Percentiles rank a stretch among this genome's conserved stretches.
These are phyloP conservation scores for Deinandra increscens DNA, from an alignment of 129 eudicot species.

Conservation along the genomic window DNA sequence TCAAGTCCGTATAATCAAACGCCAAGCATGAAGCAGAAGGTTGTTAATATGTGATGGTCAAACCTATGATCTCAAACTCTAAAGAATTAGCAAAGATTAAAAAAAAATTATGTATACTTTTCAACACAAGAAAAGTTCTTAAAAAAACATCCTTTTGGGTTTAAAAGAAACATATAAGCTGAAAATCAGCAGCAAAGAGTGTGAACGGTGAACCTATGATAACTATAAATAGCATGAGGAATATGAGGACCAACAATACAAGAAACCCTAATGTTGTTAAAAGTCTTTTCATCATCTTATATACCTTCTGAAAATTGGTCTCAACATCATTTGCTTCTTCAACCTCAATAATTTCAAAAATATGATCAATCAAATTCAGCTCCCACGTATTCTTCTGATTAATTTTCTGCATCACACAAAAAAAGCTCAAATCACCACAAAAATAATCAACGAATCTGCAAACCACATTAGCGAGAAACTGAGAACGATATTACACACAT, in stretches of 20 bases:
- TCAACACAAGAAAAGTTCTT: not conserved
- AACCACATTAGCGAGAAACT: not conserved
- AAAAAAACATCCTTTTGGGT: not conserved
- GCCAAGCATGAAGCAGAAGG: not conserved
- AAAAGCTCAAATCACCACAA: not conserved
- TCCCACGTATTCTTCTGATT: constrained; percentile 98
- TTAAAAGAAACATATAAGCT: not conserved
- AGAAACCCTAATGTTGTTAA: too few species aligned
- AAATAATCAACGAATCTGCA: not conserved
- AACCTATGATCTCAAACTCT: too few species aligned
- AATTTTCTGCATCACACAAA: constrained; percentile 59
- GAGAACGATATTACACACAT: constrained; percentile 36
- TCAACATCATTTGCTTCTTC: constrained; percentile 67
- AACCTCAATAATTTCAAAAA: constrained; percentile 67
- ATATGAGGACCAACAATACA: not conserved
- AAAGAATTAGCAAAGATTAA: not conserved
- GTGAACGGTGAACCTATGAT: not conserved
- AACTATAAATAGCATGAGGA: not conserved
- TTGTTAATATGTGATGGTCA: too few species aligned
- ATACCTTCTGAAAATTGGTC: constrained; percentile 96
- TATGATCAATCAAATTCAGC: constrained; percentile 80
- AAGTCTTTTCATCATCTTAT: too few species aligned
- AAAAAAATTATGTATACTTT: not conserved
- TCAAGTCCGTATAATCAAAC: not conserved
- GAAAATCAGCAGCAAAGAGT: not conserved